Evolutionary conservation across 108 stramenopile genomes (phyloP), one percentile per base, ranked within the genome.

Genomic region (Halocafeteria seosinensis): DNA sequence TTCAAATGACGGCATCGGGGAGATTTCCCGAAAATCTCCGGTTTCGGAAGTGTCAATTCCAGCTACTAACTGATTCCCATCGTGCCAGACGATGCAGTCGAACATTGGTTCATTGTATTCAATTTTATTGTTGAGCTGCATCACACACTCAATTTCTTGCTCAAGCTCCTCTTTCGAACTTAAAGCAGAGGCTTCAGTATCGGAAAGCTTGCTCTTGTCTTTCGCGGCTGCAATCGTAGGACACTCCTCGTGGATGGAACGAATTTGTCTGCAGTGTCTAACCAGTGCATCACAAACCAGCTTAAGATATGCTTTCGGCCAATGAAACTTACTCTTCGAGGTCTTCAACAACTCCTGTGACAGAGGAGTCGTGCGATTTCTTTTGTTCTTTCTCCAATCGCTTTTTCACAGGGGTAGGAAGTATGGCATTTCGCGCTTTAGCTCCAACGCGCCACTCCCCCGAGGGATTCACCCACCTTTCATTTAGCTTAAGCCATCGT

Each of bases 51-150:
- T 65, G 62, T 87, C 85, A 51, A 89, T 74, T 27, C 77, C 76
- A 13, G 84, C 84, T 37, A 70, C 73, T 73, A 79, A 84, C 23
- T 50, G 59, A 6, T 71, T 83, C 65, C 17, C 37, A 26, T 66
- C 73, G 34, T 66, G 50, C 42, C 80, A 87, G 28, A 86, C 75
- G 0, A 90, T 71, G 59, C 76, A 73, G 70, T 90, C 86, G 55
- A 80, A 68, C 27, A 87, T 36, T 26, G 85, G 82, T 38, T 89
- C 87, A 35, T 80, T 80, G 73, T 90, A 87, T 25, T 71, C 76
- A 1, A 52, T 32, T 23, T n/a, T 63, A 12, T 73, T 69, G 31
- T 72, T 70, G 47, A 23, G 12, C 50, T n/a, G n/a, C n/a, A n/a
- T n/a, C n/a, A n/a, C n/a, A n/a, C n/a, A n/a, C 32, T n/a, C n/a